These are phyloP conservation scores for Solanum verrucosum DNA, from an alignment of 257 asterid species.

Conservation along the genomic window DNA sequence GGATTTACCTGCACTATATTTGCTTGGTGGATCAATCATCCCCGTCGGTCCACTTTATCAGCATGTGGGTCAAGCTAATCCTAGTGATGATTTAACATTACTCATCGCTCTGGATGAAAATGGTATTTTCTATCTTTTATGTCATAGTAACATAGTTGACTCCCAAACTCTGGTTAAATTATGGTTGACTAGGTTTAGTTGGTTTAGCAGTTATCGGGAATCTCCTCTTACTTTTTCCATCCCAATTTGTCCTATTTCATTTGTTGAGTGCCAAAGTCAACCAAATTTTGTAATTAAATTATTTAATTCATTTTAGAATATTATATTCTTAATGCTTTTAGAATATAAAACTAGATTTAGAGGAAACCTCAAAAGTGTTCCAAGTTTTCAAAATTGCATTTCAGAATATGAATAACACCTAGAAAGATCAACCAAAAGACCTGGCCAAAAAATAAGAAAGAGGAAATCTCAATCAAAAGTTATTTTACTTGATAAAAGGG, in stretches of 20 bases:
- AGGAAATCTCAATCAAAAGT: background rate
- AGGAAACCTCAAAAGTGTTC: background rate
- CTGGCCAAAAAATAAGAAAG: background rate
- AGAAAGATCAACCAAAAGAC: background rate
- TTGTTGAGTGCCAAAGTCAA: background rate
- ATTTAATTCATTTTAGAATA: background rate
- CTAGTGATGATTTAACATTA: constrained; percentile 54
- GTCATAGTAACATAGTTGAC: background rate
- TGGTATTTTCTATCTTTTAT: constrained; percentile 35
- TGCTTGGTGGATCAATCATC: constrained; percentile 84
- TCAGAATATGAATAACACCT: background rate
- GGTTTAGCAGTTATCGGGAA: background rate
- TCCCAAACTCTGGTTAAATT: background rate
- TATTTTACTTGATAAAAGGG: background rate
- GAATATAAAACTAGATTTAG: background rate
- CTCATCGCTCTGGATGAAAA: constrained; percentile 74
- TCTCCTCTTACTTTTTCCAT: background rate
- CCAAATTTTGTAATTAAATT: background rate
- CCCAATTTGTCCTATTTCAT: background rate
- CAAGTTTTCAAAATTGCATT: background rate
- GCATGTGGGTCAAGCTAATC: constrained; percentile 73
- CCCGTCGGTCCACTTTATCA: constrained; percentile 57
- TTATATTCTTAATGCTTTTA: background rate
- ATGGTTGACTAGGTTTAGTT: background rate
- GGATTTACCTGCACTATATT: constrained; percentile 88